A percentile compares a stretch with the other conserved stretches of the same genome.
phyloP scores from a whole-genome alignment of 257 asterid genomes.

The Solanum habrochaites region DNA sequence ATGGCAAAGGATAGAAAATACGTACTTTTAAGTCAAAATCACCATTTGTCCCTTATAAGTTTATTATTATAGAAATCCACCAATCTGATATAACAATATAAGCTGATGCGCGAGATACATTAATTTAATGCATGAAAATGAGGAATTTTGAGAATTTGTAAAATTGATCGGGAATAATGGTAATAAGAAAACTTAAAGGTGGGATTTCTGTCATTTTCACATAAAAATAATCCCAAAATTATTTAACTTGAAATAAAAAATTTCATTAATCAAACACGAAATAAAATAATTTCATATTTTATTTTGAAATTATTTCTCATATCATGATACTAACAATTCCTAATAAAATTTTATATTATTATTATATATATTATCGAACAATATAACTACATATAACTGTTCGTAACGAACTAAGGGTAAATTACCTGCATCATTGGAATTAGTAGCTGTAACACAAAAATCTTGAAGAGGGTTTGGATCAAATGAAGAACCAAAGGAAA shows the following conservation, averaged over 20 bases:
- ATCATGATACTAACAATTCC: not conserved
- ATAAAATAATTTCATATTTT: not conserved
- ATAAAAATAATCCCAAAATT: not conserved
- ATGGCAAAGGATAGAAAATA: too few species aligned
- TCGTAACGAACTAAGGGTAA: not conserved
- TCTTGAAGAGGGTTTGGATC: not conserved
- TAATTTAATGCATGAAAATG: too few species aligned
- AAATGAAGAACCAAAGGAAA: not conserved
- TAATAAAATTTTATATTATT: not conserved
- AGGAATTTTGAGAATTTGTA: too few species aligned
- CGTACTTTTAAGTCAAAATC: rapidly evolving
- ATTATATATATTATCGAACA: not conserved
- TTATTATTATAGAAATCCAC: too few species aligned
- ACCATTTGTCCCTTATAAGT: too few species aligned
- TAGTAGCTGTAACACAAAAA: not conserved
- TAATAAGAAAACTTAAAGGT: too few species aligned
- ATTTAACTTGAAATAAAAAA: not conserved
- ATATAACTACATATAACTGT: too few species aligned
- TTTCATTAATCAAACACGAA: not conserved
- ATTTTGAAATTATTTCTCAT: not conserved
- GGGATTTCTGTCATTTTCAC: too few species aligned
- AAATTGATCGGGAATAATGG: too few species aligned
- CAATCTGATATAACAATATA: too few species aligned
- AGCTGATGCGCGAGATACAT: too few species aligned
- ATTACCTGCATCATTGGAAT: not conserved